Conservation (phyloP, 805 yeast genomes). For the Middelhovenomyces tepae region DNA sequence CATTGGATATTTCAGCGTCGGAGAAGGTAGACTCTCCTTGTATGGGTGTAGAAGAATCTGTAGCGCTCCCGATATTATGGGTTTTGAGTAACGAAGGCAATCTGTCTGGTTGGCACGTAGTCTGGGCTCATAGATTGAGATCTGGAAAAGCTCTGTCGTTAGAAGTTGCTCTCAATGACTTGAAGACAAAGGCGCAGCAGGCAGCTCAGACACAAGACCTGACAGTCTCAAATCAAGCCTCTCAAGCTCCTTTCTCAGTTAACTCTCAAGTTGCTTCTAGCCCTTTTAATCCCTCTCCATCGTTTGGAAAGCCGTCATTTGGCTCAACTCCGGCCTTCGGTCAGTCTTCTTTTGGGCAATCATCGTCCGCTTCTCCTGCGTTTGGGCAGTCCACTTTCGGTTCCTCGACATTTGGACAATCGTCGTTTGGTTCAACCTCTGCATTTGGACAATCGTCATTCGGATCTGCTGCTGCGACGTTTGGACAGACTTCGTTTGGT, state of each 20-base stretch:
- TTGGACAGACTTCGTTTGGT: slow-evolving; percentile 10
- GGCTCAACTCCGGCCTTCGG: slow-evolving; percentile 13
- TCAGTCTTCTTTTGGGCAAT: slow-evolving; percentile 17
- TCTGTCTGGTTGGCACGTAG: slow-evolving; percentile 56
- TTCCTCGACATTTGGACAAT: slow-evolving; percentile 5
- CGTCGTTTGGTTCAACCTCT: slow-evolving; percentile 6
- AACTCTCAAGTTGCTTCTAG: slow-evolving; percentile 3
- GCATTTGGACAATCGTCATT: slow-evolving; percentile 9
- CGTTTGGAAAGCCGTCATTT: slow-evolving; percentile 10
- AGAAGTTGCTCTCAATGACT: slow-evolving; percentile 9
- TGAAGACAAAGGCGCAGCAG: slow-evolving; percentile 1
- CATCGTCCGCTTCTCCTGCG: slow-evolving; percentile 9
- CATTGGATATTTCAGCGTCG: slow-evolving; percentile 45
- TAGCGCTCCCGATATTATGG: slow-evolving; percentile 59
- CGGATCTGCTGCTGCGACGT: slow-evolving; percentile 10
- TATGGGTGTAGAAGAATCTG: slow-evolving; percentile 46
- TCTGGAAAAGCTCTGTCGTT: slow-evolving; percentile 22
- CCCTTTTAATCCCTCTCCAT: slow-evolving; percentile 1
- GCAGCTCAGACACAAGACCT: slow-evolving; percentile 2
- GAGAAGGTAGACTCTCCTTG: slow-evolving; percentile 45
- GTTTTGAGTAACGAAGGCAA: slow-evolving; percentile 55
- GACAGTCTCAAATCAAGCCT: slow-evolving; percentile 4
- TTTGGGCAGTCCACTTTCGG: slow-evolving; percentile 22
- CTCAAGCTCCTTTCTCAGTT: slow-evolving; percentile 3
- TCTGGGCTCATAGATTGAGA: slow-evolving; percentile 45